Conservation (phyloP, 78 protist genomes). For the Dictyostelium citrinum region DNA sequence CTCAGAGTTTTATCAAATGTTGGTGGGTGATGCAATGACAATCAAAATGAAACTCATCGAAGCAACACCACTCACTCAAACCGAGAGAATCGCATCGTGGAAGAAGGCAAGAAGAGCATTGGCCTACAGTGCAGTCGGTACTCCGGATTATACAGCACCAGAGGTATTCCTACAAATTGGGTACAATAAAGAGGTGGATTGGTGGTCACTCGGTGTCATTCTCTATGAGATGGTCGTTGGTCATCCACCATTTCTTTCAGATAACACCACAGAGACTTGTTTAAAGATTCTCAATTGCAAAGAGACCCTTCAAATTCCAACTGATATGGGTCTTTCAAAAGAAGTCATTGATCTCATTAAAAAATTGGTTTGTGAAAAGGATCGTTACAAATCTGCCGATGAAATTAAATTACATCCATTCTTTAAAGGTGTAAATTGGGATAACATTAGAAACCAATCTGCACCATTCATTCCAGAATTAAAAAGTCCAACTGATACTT, state of each 20-base stretch:
- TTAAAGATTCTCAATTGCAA: conserved; percentile 77
- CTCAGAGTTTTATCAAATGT: conserved; percentile 64
- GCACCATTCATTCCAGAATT: conserved; percentile 81
- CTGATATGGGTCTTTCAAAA: conserved; percentile 48
- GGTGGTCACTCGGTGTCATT: conserved; percentile 95
- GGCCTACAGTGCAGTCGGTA: conserved; percentile 91
- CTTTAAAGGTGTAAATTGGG: conserved; percentile 88
- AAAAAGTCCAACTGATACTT: conserved; percentile 66
- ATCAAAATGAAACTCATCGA: conserved; percentile 41
- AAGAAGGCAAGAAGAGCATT: conserved; percentile 77
- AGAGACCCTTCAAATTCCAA: conserved; percentile 64
- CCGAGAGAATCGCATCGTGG: conserved; percentile 76
- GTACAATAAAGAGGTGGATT: conserved; percentile 89
- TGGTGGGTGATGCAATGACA: conserved; percentile 76
- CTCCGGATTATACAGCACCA: conserved; percentile 94
- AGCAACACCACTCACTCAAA: conserved; percentile 56
- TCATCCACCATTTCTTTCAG: conserved; percentile 91
- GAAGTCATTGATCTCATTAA: conserved; percentile 83
- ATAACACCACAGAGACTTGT: conserved; percentile 83
- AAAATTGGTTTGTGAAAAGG: conserved; percentile 74
- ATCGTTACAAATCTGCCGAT: conserved; percentile 40
- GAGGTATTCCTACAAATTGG: conserved; percentile 89
- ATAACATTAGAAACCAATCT: conserved; percentile 29
- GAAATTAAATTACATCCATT: conserved; percentile 92
- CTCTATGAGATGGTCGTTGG: conserved; percentile 88